These are phyloP conservation scores for Saitoella complicata DNA, from an alignment of 805 yeast species.

Conservation along the genomic window DNA sequence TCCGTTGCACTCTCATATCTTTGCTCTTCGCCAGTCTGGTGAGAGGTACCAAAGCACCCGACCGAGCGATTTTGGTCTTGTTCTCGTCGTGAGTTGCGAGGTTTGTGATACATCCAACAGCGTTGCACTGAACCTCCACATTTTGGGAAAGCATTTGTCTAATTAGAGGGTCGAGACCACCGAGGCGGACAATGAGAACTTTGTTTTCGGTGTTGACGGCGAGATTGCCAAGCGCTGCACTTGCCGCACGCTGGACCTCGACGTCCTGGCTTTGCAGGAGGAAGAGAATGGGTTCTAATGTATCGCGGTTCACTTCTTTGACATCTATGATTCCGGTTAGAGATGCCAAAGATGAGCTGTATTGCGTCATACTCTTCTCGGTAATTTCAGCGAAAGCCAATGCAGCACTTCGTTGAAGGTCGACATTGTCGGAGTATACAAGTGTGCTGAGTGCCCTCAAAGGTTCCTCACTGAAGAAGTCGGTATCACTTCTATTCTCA, in stretches of 20 bases:
- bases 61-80: constrained; percentile 85
- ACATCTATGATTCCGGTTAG: constrained; percentile 34
- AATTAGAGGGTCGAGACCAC: constrained; percentile 89
- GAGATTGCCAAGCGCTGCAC: constrained; percentile 95
- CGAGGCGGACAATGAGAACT: constrained; percentile 88
- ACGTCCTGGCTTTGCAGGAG: constrained; percentile 74
- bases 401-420: constrained; percentile 92
- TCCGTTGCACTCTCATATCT: constrained; percentile 92
- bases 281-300: constrained; percentile 81
- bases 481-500: constrained; percentile 52
- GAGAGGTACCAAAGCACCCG: constrained; percentile 89
- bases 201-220: constrained; percentile 93
- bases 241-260: constrained; percentile 95
- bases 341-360: background rate
- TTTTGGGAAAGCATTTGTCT: constrained; percentile 95
- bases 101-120: constrained; percentile 97
- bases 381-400: constrained; percentile 97
- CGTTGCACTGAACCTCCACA: constrained; percentile 97
- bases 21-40: constrained; percentile 87
- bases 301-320: constrained; percentile 76
- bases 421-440: constrained; percentile 88
- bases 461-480: constrained; percentile 71
- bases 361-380: constrained; percentile 39
- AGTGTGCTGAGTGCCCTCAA: constrained; percentile 77
- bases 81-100: constrained; percentile 96